Conservation (phyloP, 768 basidiomycete species). For the Lentinus tigrinus region DNA sequence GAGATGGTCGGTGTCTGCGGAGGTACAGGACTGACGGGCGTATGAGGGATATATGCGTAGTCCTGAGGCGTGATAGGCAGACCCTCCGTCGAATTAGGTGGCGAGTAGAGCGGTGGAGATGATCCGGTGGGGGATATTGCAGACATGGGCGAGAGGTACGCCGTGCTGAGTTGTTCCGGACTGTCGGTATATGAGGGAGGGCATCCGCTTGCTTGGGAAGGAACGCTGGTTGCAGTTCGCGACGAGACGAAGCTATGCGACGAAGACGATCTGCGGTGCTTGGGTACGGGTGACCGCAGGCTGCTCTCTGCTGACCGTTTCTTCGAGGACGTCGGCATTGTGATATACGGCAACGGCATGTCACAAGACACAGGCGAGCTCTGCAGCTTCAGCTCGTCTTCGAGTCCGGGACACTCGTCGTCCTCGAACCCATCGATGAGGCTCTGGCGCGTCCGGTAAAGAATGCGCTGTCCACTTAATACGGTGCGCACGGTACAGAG, state of each 20-base stretch:
- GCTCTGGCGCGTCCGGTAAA: conserved; percentile 60
- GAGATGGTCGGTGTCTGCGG: background rate
- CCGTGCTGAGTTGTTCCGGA: background rate
- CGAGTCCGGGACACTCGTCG: conserved; percentile 54
- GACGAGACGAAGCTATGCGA: background rate
- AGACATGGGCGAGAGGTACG: background rate
- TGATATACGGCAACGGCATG: background rate
- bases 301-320: conserved; percentile 2
- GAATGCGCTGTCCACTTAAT: conserved; percentile 55
- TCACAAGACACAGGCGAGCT: background rate
- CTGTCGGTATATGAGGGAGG: background rate
- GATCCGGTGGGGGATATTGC: background rate
- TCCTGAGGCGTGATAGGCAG: background rate
- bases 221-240: background rate
- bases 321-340: background rate
- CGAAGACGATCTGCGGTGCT: conserved; percentile 2
- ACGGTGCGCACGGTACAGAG: conserved; percentile 59
- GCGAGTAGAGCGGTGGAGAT: background rate
- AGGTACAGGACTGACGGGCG: background rate
- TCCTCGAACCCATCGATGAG: conserved; percentile 58
- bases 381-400: conserved; percentile 55
- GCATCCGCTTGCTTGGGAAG: background rate
- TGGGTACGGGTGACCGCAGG: background rate
- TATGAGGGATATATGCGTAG: background rate
- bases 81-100: background rate